Conservation (phyloP, 768 basidiomycete species). For the Hypsizygus marmoreus region DNA sequence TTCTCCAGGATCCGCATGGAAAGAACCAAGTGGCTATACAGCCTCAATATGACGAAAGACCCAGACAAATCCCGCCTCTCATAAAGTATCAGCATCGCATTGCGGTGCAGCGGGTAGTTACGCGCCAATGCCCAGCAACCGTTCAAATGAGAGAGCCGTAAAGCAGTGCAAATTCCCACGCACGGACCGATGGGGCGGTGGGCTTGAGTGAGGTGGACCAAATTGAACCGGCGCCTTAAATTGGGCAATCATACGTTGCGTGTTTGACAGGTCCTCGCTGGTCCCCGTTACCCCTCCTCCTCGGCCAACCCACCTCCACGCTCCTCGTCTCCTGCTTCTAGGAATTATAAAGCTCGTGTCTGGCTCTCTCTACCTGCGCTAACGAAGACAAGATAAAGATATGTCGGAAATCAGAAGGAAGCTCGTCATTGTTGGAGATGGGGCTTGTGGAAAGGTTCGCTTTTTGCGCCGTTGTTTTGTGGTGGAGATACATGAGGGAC, state of each 20-base stretch:
- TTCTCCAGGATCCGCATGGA: no score
- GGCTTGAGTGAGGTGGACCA: slow-evolving; percentile 6
- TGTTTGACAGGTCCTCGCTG: slow-evolving; percentile 17
- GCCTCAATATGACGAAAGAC: no score
- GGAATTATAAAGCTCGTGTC: no score
- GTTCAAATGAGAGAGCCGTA: no score
- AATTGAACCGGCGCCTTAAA: slow-evolving; percentile 28
- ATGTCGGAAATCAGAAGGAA: slow-evolving; percentile 99
- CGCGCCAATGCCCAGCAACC: no score
- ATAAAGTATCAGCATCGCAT: no score
- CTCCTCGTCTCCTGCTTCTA: slow-evolving; percentile 1
- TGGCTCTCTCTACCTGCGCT: no score
- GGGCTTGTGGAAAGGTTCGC: slow-evolving; percentile 90
- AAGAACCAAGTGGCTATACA: no score
- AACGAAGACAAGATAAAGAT: slow-evolving; percentile 1
- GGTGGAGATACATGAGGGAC: not conserved
- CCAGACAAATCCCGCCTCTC: no score
- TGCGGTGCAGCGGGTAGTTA: no score
- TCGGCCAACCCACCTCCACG: slow-evolving; percentile 5
- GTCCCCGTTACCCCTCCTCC: slow-evolving; percentile 11
- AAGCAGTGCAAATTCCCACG: slow-evolving; percentile 19
- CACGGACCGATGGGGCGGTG: slow-evolving; percentile 20
- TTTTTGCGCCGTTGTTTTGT: slow-evolving; percentile 5
- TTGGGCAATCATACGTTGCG: slow-evolving; percentile 15
- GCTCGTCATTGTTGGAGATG: slow-evolving; percentile 98